Evolutionary conservation across 225 moss, liverwort and hornwort species (phyloP), one percentile per base, ranked within the genome.

Genomic region (Ulota crispa): DNA sequence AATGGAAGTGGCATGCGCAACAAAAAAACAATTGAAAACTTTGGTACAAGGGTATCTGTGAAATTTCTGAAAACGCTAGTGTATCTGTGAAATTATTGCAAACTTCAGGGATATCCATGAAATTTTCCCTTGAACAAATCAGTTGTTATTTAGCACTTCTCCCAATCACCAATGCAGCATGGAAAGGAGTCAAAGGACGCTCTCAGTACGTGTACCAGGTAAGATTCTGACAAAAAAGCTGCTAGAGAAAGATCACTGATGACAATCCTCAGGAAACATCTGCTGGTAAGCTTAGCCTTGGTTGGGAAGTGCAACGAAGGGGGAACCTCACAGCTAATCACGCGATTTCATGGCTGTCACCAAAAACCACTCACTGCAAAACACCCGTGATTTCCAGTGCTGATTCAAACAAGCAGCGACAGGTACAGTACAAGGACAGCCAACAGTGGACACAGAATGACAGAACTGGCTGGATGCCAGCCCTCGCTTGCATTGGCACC

Each of bases 401-500:
- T 18, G 50, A 28, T 50, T 68, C 21, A 45, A 70, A 47, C n/a
- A 7, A 1, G 30, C 11, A 7, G 32, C 30, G 39, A 53, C 63
- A 79, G 79, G 75, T 30, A 11, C 1, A n/a, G 34, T 34, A 34
- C 34, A 47, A 39, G 36, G 83, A 47, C 86, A 76, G 39, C 66
- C 27, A 60, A 2, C 11, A 42, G 53, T 68, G 57, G 30, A 34
- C 59, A 15, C 68, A 30, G 16, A 23, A 39, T 9, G 43, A 15
- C 68, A 30, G 16, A 23, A 39, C 14, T 52, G n/a, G 73, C 83
- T 63, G 83, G 39, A 36, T 64, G 79, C 76, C 83, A 75, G 39
- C 83, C 26, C 16, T 32, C 60, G 23, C 54, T 45, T 19, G 43
- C 21, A 24, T 26, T 64, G 10, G 64, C 66, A 23, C 67, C 32